A percentile compares a stretch with the other conserved stretches of the same genome.
These are phyloP conservation scores for Micromonas commoda DNA, from an alignment of 139 green algal species.

Conservation along the genomic window DNA sequence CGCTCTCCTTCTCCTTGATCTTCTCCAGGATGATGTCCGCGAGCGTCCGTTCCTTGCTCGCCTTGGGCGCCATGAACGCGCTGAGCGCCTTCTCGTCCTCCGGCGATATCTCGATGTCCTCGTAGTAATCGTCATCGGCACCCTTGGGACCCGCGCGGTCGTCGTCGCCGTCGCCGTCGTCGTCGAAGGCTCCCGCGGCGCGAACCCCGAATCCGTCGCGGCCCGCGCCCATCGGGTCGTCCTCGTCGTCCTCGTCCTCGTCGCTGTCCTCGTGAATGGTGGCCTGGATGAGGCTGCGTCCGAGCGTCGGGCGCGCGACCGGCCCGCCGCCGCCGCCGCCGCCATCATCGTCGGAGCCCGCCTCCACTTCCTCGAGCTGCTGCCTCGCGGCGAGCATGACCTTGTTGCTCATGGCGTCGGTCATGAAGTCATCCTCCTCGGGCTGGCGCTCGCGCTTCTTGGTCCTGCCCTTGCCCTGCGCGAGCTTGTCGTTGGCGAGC, in stretches of 20 bases:
- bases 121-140: slow-evolving; percentile 21
- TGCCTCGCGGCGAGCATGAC: background rate
- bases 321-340: slow-evolving; percentile 26
- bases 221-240: slow-evolving; percentile 17
- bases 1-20: slow-evolving; percentile 54
- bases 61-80: slow-evolving; percentile 58
- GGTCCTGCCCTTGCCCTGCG: background rate
- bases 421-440: background rate
- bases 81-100: slow-evolving; percentile 69
- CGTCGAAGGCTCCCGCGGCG: slow-evolving; percentile 45
- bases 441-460: slow-evolving; percentile 4
- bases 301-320: background rate
- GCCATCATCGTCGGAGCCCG: slow-evolving; percentile 30
- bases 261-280: slow-evolving; percentile 10
- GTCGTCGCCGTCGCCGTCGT: slow-evolving; percentile 29
- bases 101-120: slow-evolving; percentile 36
- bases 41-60: slow-evolving; percentile 49
- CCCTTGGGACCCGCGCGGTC: background rate
- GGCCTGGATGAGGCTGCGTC: slow-evolving; percentile 1
- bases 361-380: slow-evolving; percentile 19
- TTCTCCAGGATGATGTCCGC: slow-evolving; percentile 83
- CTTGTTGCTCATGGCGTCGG: slow-evolving; percentile 16
- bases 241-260: slow-evolving; percentile 38
- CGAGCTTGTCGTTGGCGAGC: background rate
- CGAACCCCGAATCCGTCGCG: slow-evolving; percentile 21